Base-by-base conservation (phyloP, 2,329 filamentous ascomycete species). In the Lachnellula subtilissima region DNA sequence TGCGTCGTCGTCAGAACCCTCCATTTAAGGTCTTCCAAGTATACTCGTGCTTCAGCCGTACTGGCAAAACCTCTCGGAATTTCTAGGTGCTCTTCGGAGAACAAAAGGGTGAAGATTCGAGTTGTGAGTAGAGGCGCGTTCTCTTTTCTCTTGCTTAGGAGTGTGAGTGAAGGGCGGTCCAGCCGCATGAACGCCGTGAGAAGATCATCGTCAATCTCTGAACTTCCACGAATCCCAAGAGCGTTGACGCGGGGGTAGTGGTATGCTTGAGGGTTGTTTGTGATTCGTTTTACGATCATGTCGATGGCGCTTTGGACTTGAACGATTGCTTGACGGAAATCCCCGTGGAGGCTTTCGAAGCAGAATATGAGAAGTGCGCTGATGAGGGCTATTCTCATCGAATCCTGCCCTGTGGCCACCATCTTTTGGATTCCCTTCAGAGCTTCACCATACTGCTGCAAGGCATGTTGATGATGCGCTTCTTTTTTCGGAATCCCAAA, bases 291-390 rank as follows among this genome's bases (percentile, higher is more conserved):
- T 5, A 62, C 32, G 19, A 64, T 54, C 42, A 64, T 52, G 9
- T 59, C 59, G 14, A 63, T 47, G 7, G 62, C 54, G 39, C 56
- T 56, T 42, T 59, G 57, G 4, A 63, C 48, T 39, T 62, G 60
- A 11, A 50, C 54, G 15, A 64, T 54, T 8, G 61, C 61, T 32
- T 56, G 54, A 25, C 42, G 37, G 6, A 58, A 37, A 48, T 64
- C 63, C 9, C 60, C 59, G 22, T 62, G 59, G 40, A 64, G 53
- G 43, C 54, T 63, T 37, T 66, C 62, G 53, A 65, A 66, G 50
- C 62, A 63, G 45, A 60, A 64, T 17, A 66, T 66, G 5, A 66
- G 57, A 12, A 66, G 55, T n/a, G 61, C 58, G 23, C 61, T 61
- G 35, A 66, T 61, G 4, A 64, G 53, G 7, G 59, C 50, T 11